phyloP scores from a whole-genome alignment of 179 eudicot genomes.

The Kewa caespitosa region DNA sequence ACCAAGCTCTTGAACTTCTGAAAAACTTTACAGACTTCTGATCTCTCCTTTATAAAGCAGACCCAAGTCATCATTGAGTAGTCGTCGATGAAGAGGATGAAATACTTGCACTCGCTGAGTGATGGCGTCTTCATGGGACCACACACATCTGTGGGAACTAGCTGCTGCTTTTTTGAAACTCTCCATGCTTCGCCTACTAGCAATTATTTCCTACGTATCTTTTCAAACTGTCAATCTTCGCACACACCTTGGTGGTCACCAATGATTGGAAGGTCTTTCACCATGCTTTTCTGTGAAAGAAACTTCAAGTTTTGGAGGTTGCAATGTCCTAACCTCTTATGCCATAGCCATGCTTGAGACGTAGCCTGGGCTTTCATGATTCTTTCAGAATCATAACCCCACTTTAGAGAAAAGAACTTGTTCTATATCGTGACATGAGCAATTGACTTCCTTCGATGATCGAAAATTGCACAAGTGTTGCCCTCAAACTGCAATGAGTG shows the following conservation, averaged over 20 bases:
- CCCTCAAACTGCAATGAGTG: conserved; percentile 4
- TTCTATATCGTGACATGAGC: background rate
- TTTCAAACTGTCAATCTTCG: background rate
- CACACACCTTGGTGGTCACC: background rate
- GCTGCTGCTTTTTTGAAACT: background rate
- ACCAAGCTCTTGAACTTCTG: background rate
- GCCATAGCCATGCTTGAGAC: conserved; percentile 1
- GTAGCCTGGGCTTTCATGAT: background rate
- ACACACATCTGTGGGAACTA: conserved; percentile 9
- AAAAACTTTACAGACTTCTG: background rate
- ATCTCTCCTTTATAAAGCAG: background rate
- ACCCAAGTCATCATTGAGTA: conserved; percentile 2
- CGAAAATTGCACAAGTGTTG: background rate
- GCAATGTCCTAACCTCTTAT: conserved; percentile 7
- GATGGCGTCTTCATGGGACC: conserved; percentile 12
- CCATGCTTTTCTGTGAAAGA: too few species aligned
- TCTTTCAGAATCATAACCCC: background rate
- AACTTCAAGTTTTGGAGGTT: conserved; percentile 2
- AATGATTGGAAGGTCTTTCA: background rate
- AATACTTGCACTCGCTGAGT: background rate
- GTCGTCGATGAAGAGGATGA: conserved; percentile 15
- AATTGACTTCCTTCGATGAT: background rate
- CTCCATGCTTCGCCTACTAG: background rate
- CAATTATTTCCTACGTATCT: background rate
- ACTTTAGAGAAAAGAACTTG: conserved; percentile 11